Percentiles rank a stretch among this genome's conserved stretches.
These are phyloP conservation scores for Fusarium sarcochroum DNA, from an alignment of 2,329 filamentous ascomycete species.

Conservation along the genomic window DNA sequence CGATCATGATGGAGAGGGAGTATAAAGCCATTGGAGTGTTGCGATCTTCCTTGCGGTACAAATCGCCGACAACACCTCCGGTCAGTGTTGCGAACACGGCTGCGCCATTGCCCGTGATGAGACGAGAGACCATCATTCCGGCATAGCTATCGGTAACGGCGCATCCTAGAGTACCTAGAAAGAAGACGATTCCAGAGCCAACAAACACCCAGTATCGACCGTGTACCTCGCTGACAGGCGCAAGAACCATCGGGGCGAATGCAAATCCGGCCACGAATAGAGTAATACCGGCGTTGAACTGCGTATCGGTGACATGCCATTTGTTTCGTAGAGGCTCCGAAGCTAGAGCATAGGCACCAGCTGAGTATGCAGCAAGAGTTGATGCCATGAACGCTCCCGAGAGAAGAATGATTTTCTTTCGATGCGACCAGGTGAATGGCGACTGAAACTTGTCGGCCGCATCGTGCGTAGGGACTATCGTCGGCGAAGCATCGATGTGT, in stretches of 20 bases:
- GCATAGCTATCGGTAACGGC: conserved; percentile 71
- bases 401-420: conserved; percentile 39
- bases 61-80: conserved; percentile 76
- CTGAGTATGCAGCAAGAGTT: conserved; percentile 73
- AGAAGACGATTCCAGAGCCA: conserved; percentile 53
- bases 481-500: background rate
- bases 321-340: conserved; percentile 65
- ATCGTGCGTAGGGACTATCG: background rate
- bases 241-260: conserved; percentile 76
- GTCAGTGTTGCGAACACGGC: conserved; percentile 64
- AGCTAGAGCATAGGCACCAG: conserved; percentile 73
- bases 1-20: conserved; percentile 71
- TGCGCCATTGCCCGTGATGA: conserved; percentile 73
- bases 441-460: background rate
- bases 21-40: conserved; percentile 80
- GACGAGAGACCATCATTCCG: conserved; percentile 73
- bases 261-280: conserved; percentile 75
- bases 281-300: conserved; percentile 73
- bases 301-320: conserved; percentile 70
- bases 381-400: conserved; percentile 59
- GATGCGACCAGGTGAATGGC: conserved; percentile 31
- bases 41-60: conserved; percentile 73
- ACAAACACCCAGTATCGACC: conserved; percentile 52
- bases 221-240: conserved; percentile 76
- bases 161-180: conserved; percentile 63